Evolutionary conservation across 1,284 basidiomycete genomes (phyloP).

Genomic region (Neonothopanus nambi): DNA sequence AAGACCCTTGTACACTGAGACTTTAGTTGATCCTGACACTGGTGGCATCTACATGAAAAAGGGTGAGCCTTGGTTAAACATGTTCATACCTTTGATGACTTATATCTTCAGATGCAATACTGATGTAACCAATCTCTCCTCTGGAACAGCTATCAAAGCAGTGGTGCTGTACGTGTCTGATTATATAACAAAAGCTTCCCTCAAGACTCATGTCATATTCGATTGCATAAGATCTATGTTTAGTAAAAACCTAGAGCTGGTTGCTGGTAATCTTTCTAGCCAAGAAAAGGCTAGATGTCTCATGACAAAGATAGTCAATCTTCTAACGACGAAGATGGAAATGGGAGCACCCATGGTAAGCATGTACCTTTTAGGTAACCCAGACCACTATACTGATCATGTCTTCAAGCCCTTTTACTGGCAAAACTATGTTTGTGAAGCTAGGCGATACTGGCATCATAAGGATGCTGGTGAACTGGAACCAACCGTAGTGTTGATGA

Average conservation of each 20-base stretch:
- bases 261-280: slow-evolving; percentile 9
- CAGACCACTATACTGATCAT: slow-evolving; percentile 32
- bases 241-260: slow-evolving; percentile 22
- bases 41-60: too few species aligned
- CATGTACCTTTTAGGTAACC: slow-evolving; percentile 29
- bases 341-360: slow-evolving; percentile 30
- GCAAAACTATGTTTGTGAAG: slow-evolving; percentile 25
- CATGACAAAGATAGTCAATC: slow-evolving; percentile 32
- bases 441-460: slow-evolving; percentile 15
- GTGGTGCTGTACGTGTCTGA: slow-evolving; percentile 39
- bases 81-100: too few species aligned
- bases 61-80: too few species aligned
- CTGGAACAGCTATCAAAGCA: slow-evolving; percentile 37
- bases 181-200: slow-evolving; percentile 37
- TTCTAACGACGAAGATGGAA: slow-evolving; percentile 28
- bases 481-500: slow-evolving; percentile 13
- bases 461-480: neutral
- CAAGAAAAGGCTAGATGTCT: slow-evolving; percentile 27
- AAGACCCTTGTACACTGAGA: slow-evolving; percentile 14
- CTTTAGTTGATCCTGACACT: slow-evolving; percentile 24
- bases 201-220: slow-evolving; percentile 37
- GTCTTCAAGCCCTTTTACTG: slow-evolving; percentile 29
- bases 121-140: slow-evolving; percentile 27
- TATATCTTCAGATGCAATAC: too few species aligned
- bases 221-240: slow-evolving; percentile 29